Evolutionary conservation across 768 basidiomycete species (phyloP).

Genomic region (Auricularia heimuer): DNA sequence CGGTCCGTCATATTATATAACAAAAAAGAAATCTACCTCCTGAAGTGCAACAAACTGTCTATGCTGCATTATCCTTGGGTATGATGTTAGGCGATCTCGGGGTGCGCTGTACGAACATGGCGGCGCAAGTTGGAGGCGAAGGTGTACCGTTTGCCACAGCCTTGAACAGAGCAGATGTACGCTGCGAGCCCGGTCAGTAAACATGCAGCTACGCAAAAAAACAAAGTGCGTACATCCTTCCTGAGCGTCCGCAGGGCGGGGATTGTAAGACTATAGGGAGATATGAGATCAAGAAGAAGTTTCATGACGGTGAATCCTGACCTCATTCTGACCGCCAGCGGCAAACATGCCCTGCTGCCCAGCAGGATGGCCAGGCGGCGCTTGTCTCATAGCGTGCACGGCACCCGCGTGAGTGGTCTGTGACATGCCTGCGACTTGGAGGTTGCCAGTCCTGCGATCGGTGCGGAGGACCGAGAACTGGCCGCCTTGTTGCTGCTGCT

Average conservation of each 20-base stretch:
- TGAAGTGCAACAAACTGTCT: too few species aligned
- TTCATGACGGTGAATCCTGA: too few species aligned
- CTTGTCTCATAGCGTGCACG: background rate
- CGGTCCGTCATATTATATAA: too few species aligned
- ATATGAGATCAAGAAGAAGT: background rate
- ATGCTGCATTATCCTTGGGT: too few species aligned
- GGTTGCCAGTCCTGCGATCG: background rate
- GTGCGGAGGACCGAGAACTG: background rate
- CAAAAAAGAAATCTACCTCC: too few species aligned
- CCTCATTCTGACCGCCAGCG: too few species aligned
- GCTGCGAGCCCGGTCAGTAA: background rate
- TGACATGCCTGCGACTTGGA: background rate
- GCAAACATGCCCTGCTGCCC: background rate
- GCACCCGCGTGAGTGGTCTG: background rate
- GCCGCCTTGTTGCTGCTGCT: background rate
- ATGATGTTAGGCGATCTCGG: background rate
- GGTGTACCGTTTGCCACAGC: constrained; percentile 1
- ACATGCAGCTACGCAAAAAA: background rate
- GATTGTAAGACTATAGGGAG: background rate
- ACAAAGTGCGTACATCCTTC: background rate
- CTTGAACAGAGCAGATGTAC: background rate
- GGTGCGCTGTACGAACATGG: background rate
- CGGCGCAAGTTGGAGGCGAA: background rate
- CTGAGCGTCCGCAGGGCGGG: background rate
- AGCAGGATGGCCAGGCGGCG: background rate